These are phyloP conservation scores for Murraya koenigii DNA, from an alignment of 345 rosid species.

Conservation along the genomic window DNA sequence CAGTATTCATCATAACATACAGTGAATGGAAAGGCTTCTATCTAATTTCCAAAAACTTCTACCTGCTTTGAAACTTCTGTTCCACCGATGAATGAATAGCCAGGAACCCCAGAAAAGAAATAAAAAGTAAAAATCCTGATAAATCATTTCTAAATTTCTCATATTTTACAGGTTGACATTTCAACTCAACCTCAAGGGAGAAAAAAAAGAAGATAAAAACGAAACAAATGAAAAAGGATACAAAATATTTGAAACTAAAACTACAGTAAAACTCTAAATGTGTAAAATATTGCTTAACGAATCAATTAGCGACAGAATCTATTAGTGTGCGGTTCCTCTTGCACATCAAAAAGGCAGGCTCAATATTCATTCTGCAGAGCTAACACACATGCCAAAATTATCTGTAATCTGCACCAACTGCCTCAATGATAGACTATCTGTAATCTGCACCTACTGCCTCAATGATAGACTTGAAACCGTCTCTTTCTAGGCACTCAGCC, in stretches of 20 bases:
- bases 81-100: background rate
- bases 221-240: background rate
- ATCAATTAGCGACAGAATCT: background rate
- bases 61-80: background rate
- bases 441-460: slow-evolving; percentile 91
- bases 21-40: background rate
- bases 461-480: slow-evolving; percentile 75
- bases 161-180: slow-evolving; percentile 1
- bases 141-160: background rate
- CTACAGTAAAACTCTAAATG: background rate
- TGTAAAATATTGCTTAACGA: background rate
- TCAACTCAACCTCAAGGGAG: background rate
- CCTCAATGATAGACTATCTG: slow-evolving; percentile 59
- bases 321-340: background rate
- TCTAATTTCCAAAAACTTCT: background rate
- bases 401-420: slow-evolving; percentile 64
- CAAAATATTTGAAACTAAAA: background rate
- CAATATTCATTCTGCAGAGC: background rate
- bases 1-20: background rate
- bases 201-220: background rate
- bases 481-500: slow-evolving; percentile 78
- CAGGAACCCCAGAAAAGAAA: background rate
- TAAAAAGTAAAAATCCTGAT: background rate
- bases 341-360: background rate
- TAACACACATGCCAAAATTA: slow-evolving; percentile 1